Base-by-base conservation (phyloP, 2,329 filamentous ascomycete species). In the Cryphonectria naterciae region DNA sequence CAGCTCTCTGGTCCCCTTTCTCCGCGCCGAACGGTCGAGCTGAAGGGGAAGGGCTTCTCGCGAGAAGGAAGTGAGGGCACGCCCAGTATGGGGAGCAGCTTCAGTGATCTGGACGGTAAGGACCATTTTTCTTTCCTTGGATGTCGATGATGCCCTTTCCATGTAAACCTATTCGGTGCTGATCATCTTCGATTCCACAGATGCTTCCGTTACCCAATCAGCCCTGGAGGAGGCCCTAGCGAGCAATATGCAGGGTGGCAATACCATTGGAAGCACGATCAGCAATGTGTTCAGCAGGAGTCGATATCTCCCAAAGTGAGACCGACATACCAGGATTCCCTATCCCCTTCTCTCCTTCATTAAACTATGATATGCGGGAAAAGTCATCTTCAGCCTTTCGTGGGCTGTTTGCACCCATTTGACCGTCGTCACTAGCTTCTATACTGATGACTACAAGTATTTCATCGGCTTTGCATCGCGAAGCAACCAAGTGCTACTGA, bases 21-120 rank as follows among this genome's bases (percentile, higher is more conserved):
- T 58, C 89, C 90, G 1, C 86, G 86, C 32, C 85, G 89, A 35
- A 86, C 86, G 19, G 84, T 86, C 8, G 90, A 92, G 76, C 76
- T 91, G 65, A 86, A 85, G 72, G 83, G 81, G 39, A 85, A 86
- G 75, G 84, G 83, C 0, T 80, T 83, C 62, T 87, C 86, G 1
- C 84, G 85, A 17, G 89, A 92, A 73, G 88, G 88, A 17, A 93
- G 91, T 76, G 91, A 94, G 73, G 91, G 91, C 19, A 91, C 90
- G 19, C 92, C 91, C 1, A 94, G 92, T 75, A 94, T 94, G 89
- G 92, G 93, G 1, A 95, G 93, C 79, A 95, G 92, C 76, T 96
- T 94, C 76, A 95, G 92, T 80, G 93, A 96, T 81, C 85, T 97
- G 60, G 93, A 95, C 78, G 92, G 92, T 88, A 83, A 72, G 79